These are phyloP conservation scores for Scolecobasidium constrictum DNA, from an alignment of 2,329 filamentous ascomycete genomes.

Conservation along the genomic window DNA sequence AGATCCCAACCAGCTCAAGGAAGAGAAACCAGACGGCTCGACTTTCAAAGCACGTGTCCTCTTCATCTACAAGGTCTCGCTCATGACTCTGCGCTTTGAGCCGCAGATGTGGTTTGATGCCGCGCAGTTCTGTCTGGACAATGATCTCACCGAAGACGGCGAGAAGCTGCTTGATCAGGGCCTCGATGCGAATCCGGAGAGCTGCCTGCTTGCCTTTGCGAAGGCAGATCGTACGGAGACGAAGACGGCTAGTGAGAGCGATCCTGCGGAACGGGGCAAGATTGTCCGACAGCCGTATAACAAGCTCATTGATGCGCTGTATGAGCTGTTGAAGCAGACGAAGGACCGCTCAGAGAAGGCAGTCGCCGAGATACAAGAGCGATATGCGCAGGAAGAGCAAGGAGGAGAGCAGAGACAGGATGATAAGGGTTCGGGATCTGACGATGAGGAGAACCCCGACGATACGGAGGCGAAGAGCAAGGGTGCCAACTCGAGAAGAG, in stretches of 20 bases:
- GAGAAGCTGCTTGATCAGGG: slow-evolving; percentile 73
- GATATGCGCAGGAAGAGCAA: slow-evolving; percentile 34
- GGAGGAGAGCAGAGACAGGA: slow-evolving; percentile 21
- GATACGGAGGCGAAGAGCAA: slow-evolving; percentile 22
- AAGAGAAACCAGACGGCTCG: slow-evolving; percentile 49
- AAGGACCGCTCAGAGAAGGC: slow-evolving; percentile 55
- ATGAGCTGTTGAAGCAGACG: slow-evolving; percentile 66
- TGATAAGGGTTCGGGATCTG: slow-evolving; percentile 19
- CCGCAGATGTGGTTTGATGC: slow-evolving; percentile 94
- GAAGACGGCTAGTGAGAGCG: slow-evolving; percentile 62
- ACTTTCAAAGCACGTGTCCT: slow-evolving; percentile 69
- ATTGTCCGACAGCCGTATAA: slow-evolving; percentile 78
- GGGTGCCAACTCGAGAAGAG: slow-evolving; percentile 40
- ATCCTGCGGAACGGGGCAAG: slow-evolving; percentile 53
- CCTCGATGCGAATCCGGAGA: slow-evolving; percentile 84
- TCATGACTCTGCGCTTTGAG: slow-evolving; percentile 91
- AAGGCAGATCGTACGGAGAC: slow-evolving; percentile 80
- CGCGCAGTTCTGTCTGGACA: slow-evolving; percentile 82
- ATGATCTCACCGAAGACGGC: slow-evolving; percentile 60
- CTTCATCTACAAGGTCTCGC: slow-evolving; percentile 85
- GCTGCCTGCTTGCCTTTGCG: slow-evolving; percentile 79
- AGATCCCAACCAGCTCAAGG: slow-evolving; percentile 79
- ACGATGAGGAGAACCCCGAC: slow-evolving; percentile 42
- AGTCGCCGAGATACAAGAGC: slow-evolving; percentile 43
- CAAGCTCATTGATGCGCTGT: slow-evolving; percentile 74